A percentile compares a stretch with the other conserved stretches of the same genome.
phyloP scores from a whole-genome alignment of 768 basidiomycete species.

The Podaxis pistillaris region DNA sequence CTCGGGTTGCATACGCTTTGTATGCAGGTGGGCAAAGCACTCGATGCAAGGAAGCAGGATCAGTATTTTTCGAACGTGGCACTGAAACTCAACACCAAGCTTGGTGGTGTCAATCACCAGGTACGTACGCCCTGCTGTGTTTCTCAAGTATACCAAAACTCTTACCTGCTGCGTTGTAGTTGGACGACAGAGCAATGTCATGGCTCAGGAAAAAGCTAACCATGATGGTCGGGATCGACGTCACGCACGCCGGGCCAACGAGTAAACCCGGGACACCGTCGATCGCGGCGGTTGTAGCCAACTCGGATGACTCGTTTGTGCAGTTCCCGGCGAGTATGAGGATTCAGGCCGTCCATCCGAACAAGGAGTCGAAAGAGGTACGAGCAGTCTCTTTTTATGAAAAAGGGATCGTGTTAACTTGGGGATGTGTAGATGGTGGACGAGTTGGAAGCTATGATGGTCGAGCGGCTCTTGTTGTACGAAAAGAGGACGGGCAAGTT shows the following conservation, averaged over 20 bases:
- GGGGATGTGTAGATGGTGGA: constrained; percentile 63
- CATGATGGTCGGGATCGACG: constrained; percentile 86
- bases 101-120: constrained; percentile 77
- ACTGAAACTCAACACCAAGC: constrained; percentile 80
- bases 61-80: constrained; percentile 85
- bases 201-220: constrained; percentile 71
- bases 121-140: constrained; percentile 23
- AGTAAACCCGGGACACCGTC: constrained; percentile 74
- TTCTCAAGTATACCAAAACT: background rate
- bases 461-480: constrained; percentile 64
- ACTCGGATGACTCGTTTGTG: constrained; percentile 62
- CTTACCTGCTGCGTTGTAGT: constrained; percentile 24
- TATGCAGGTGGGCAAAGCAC: constrained; percentile 63
- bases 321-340: constrained; percentile 77
- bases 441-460: constrained; percentile 62
- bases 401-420: background rate
- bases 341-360: constrained; percentile 46
- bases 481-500: constrained; percentile 52
- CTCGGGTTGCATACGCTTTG: constrained; percentile 78
- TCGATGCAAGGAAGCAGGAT: constrained; percentile 58
- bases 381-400: background rate
- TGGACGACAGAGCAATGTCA: constrained; percentile 51
- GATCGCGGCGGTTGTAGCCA: constrained; percentile 82
- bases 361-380: constrained; percentile 43
- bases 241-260: constrained; percentile 73